Percentiles rank a stretch among this genome's conserved stretches.
phyloP scores from a whole-genome alignment of 2,329 filamentous ascomycete genomes.

The Penicillium sumatraense region DNA sequence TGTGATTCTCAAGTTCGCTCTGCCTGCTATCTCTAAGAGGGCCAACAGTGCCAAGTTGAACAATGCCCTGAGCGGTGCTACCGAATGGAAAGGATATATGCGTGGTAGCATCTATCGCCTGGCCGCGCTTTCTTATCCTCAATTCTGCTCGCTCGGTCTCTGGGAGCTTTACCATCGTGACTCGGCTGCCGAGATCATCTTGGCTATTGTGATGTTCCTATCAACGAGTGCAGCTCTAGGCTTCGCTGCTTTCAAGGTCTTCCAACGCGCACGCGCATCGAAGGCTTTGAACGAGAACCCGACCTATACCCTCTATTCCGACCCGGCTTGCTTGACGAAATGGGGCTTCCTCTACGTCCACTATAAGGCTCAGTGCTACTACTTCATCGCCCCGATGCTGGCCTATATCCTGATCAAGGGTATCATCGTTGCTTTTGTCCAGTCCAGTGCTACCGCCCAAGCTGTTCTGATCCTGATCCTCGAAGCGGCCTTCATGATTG shows the following conservation, averaged over 20 bases:
- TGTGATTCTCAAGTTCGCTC: conserved; percentile 71
- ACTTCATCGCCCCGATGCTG: conserved; percentile 83
- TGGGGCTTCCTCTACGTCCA: conserved; percentile 98
- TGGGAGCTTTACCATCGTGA: conserved; percentile 90
- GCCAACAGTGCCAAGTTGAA: conserved; percentile 79
- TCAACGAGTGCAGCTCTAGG: conserved; percentile 75
- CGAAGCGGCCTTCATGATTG: conserved; percentile 77
- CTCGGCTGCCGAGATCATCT: conserved; percentile 80
- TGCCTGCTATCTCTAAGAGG: conserved; percentile 72
- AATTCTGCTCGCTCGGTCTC: conserved; percentile 85
- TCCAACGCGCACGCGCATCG: conserved; percentile 83
- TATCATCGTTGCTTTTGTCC: conserved; percentile 82
- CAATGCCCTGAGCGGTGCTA: conserved; percentile 71
- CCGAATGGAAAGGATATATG: conserved; percentile 88
- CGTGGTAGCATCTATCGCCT: conserved; percentile 94
- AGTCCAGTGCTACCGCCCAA: conserved; percentile 71
- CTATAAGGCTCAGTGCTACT: conserved; percentile 93
- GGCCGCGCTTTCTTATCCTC: conserved; percentile 86
- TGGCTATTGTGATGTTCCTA: conserved; percentile 87
- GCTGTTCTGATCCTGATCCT: conserved; percentile 83
- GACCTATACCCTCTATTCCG: conserved; percentile 94
- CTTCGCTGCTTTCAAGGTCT: conserved; percentile 89
- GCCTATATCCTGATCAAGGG: conserved; percentile 80
- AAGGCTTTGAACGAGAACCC: conserved; percentile 91
- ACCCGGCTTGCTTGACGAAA: conserved; percentile 89